Evolutionary conservation across 1,284 basidiomycete genomes (phyloP).

Genomic region (Ceratobasidium sp.): DNA sequence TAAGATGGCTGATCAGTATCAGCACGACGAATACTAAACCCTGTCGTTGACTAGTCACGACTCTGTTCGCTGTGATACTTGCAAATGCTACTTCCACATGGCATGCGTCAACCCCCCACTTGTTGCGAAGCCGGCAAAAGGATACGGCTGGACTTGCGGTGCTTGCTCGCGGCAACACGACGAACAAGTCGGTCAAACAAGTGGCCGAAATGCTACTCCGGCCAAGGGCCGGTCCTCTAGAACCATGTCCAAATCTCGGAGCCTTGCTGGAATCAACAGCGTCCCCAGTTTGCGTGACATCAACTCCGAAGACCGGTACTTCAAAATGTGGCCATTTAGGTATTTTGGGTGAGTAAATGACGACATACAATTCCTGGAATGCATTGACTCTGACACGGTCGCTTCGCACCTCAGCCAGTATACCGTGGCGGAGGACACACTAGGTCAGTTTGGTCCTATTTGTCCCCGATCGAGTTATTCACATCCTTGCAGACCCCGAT

Average conservation of each 20-base stretch:
- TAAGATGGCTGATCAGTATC: slow-evolving; percentile 55
- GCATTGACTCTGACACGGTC: slow-evolving; percentile 34
- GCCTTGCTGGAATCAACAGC: slow-evolving; percentile 21
- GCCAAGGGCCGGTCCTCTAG: slow-evolving; percentile 57
- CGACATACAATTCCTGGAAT: background rate
- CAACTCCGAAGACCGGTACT: slow-evolving; percentile 76
- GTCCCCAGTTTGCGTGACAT: background rate
- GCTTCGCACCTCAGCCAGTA: slow-evolving; percentile 68
- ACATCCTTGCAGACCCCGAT: slow-evolving; percentile 74
- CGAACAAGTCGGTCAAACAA: slow-evolving; percentile 75
- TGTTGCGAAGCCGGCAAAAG: slow-evolving; percentile 93
- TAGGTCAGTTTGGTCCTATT: slow-evolving; percentile 63
- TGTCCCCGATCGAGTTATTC: slow-evolving; percentile 41
- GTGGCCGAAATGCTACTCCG: slow-evolving; percentile 52
- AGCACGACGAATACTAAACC: background rate
- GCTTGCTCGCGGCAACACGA: slow-evolving; percentile 90
- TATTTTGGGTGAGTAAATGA: slow-evolving; percentile 85
- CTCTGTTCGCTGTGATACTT: slow-evolving; percentile 92
- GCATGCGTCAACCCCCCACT: slow-evolving; percentile 91
- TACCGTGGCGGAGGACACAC: slow-evolving; percentile 90
- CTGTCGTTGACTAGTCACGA: slow-evolving; percentile 67
- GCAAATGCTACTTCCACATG: slow-evolving; percentile 97
- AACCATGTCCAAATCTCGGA: slow-evolving; percentile 44
- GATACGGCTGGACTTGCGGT: slow-evolving; percentile 98
- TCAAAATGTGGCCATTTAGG: slow-evolving; percentile 94